Conservation (phyloP, 345 rosid species). For the Cochlearia excelsa region DNA sequence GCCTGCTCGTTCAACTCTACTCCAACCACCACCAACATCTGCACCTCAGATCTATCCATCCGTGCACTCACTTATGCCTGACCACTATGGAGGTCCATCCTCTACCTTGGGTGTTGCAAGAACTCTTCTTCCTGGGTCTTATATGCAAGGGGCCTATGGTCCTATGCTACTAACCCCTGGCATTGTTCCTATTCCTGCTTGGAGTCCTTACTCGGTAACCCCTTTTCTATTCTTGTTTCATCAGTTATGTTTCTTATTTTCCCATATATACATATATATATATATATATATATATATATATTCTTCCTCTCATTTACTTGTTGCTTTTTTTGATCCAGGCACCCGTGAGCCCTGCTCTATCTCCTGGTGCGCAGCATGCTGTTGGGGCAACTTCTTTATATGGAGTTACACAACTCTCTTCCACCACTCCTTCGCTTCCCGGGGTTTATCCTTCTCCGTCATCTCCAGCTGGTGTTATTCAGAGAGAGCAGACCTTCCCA, state of each 20-base stretch:
- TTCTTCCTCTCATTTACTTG: not conserved
- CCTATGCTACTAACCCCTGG: constrained; percentile 71
- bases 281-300: too few relatives aligned
- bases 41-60: constrained; percentile 70
- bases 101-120: constrained; percentile 61
- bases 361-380: constrained; percentile 76
- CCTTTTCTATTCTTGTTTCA: not conserved
- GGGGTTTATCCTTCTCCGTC: constrained; percentile 55
- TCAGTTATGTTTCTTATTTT: not conserved
- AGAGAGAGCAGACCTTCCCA: constrained; percentile 72
- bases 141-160: constrained; percentile 79
- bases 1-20: constrained; percentile 52
- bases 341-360: constrained; percentile 73
- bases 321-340: constrained; percentile 44
- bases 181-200: constrained; percentile 68
- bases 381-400: constrained; percentile 68
- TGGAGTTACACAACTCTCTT: constrained; percentile 66
- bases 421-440: constrained; percentile 61
- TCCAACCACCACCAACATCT: constrained; percentile 47
- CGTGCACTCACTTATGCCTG: constrained; percentile 79
- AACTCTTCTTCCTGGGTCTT: constrained; percentile 67
- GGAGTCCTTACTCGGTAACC: constrained; percentile 84
- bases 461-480: constrained; percentile 50
- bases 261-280: not conserved
- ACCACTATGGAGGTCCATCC: constrained; percentile 61